Base-by-base conservation (phyloP, 208 protist species). In the Acanthamoeba castellanii region DNA sequence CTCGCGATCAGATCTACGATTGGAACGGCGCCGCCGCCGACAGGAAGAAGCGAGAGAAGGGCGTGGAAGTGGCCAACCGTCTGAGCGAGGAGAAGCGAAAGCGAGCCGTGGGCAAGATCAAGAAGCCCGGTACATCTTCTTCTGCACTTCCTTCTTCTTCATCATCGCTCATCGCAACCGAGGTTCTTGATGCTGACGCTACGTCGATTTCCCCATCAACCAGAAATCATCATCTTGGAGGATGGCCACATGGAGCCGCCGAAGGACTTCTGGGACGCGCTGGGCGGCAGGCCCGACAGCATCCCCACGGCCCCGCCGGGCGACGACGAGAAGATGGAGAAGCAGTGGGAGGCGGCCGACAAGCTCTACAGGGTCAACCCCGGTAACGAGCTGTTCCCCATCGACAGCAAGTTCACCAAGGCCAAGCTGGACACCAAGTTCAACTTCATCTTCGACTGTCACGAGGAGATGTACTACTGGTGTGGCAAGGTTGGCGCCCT, bases 231-330 rank as follows among this genome's bases (percentile, higher is more conserved):
- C 82, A 68, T 90, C 82, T 18, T 90, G 30, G 82, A 90, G 82
- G 82, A 90, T n/a, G 82, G 57, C 30, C 82, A 90, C 55, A 68
- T 70, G 82, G 82, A 90, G 52, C 55, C 55, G 20, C 82, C 82
- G 82, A 34, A 66, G 50, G 82, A 90, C n/a, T 90, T 90, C 34
- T 90, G 82, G 82, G 82, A 90, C 32, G 82, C 82, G n/a, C 57
- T 90, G n/a, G 82, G 57, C 30, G 82, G 82, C 25, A 61, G 34
- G 50, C 82, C 82, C 22, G 82, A 59, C 50, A 55, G 27, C 50
- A 90, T 90, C 55, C 82, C 82, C 50, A 90, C 74, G 42, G 74
- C 74, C 25, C 74, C 74, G 34, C 45, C 74, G 7, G 74, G 74
- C 74, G 74, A 84, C 34, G 74, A 84, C 45, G 74, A 90, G 55